Percentiles rank a stretch among this genome's conserved stretches.
Conservation (phyloP, 352 stramenopile genomes). For the Saprolegnia diclina region DNA sequence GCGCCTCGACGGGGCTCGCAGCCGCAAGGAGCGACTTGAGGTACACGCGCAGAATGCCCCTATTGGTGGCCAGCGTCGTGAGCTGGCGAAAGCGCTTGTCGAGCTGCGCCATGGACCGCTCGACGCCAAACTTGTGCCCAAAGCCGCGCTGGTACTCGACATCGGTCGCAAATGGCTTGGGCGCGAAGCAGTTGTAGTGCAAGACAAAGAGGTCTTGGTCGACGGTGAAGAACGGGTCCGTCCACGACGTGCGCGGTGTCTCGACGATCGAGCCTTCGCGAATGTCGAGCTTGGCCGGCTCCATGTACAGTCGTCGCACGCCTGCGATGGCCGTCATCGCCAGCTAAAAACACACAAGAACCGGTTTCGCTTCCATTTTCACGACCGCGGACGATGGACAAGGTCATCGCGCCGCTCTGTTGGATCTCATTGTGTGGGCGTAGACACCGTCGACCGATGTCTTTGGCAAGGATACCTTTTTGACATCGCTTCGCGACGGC, state of each 20-base stretch:
- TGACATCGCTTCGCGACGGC: slow-evolving; percentile 60
- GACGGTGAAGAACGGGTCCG: slow-evolving; percentile 40
- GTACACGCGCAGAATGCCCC: slow-evolving; percentile 31
- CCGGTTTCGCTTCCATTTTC: neutral
- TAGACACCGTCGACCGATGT: slow-evolving; percentile 34
- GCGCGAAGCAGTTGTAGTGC: slow-evolving; percentile 50
- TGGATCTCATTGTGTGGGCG: neutral
- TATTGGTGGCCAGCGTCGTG: slow-evolving; percentile 34
- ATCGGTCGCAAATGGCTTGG: slow-evolving; percentile 36
- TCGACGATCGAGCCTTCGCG: slow-evolving; percentile 4
- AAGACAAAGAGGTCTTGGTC: slow-evolving; percentile 61
- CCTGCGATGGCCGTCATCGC: neutral
- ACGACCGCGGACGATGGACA: neutral
- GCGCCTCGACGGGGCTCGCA: neutral
- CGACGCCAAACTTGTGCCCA: slow-evolving; percentile 39
- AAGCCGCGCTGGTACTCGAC: slow-evolving; percentile 46
- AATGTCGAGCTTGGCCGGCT: neutral
- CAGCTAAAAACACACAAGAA: neutral
- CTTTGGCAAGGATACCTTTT: slow-evolving; percentile 77
- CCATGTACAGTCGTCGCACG: neutral
- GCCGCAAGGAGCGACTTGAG: slow-evolving; percentile 34
- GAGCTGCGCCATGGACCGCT: slow-evolving; percentile 36
- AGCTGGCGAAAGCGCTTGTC: slow-evolving; percentile 39
- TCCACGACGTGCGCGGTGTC: slow-evolving; percentile 30
- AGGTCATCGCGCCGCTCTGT: neutral